Base-by-base conservation (phyloP, 306 rosid genomes). In the Gillenia trifoliata region DNA sequence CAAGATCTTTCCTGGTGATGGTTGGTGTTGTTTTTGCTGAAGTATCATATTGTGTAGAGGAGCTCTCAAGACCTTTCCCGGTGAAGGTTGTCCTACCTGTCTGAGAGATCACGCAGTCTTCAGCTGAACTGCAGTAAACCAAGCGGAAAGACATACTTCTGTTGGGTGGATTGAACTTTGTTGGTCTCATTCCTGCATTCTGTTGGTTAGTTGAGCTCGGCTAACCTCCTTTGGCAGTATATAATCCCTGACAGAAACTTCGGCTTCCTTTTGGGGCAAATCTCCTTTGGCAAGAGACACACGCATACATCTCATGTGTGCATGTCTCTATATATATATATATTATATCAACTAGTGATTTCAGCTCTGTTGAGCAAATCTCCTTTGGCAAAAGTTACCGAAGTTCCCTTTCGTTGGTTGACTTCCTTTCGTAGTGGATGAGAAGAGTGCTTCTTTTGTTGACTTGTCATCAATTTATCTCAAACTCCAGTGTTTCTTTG, bases 261-360 rank as follows among this genome's bases (percentile, higher is more conserved):
- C 47, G 78, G 82, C 72, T 80, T 84, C 73, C 3, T 54, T 25
- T 70, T 57, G 77, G 93, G 96, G 92, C 91, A 92, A 82, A 86
- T 87, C 96, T 91, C 91, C 97, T 88, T 91, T 90, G 96, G 98
- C 91, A 86, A 76, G 57, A 75, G 81, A 59, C 72, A 79, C 81
- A 3, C n/a, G 19, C 36, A 2, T 5, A 28, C 23, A 29, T 3
- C 1, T 71, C 71, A 26, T 45, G 67, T 30, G 29, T 68, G 72
- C 20, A 45, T 60, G 26, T 75, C 66, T 22, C n/a, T 72, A 10
- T 47, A 22, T 17, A 15, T 63, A 15, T 45, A 41, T 41, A 4
- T 15, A 70, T 68, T 29, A 23, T 64, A 63, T 66, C 74, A 28
- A 40, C 65, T 57, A 64, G 70, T 86, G 79, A 85, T 70, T 54